Evolutionary conservation across 1,139 yeast genomes (phyloP).

Genomic region (Sugiyamaella sp.): DNA sequence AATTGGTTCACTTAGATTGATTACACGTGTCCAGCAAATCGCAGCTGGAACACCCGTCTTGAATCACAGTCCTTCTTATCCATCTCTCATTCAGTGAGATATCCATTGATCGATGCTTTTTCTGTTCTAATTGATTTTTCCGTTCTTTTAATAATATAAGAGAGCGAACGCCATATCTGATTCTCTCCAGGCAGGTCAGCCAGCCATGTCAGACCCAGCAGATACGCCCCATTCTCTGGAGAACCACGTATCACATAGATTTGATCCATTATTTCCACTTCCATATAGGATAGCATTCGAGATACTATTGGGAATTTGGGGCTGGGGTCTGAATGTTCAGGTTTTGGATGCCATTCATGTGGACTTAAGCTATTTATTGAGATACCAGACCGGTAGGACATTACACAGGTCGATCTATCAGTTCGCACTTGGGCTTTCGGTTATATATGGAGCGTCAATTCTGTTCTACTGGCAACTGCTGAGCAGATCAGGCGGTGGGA

Average conservation of each 20-base stretch:
- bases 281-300: slow-evolving; percentile 53
- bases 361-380: slow-evolving; percentile 48
- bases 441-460: slow-evolving; percentile 33
- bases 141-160: no score
- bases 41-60: no score
- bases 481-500: slow-evolving; percentile 29
- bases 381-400: slow-evolving; percentile 37
- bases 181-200: not conserved
- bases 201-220: not conserved
- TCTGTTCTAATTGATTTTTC: no score
- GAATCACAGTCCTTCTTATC: no score
- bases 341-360: slow-evolving; percentile 45
- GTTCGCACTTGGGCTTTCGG: slow-evolving; percentile 34
- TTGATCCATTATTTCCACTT: slow-evolving; percentile 49
- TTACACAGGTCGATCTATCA: slow-evolving; percentile 34
- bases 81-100: no score
- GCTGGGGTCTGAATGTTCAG: slow-evolving; percentile 52
- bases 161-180: not conserved
- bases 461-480: slow-evolving; percentile 31
- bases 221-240: not conserved
- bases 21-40: no score
- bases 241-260: slow-evolving; percentile 26
- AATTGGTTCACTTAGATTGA: no score
- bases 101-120: no score
- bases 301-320: slow-evolving; percentile 51